Percentiles rank a stretch among this genome's conserved stretches.
Conservation (phyloP, 169 alveolate species). For the Perkinsus olseni region DNA sequence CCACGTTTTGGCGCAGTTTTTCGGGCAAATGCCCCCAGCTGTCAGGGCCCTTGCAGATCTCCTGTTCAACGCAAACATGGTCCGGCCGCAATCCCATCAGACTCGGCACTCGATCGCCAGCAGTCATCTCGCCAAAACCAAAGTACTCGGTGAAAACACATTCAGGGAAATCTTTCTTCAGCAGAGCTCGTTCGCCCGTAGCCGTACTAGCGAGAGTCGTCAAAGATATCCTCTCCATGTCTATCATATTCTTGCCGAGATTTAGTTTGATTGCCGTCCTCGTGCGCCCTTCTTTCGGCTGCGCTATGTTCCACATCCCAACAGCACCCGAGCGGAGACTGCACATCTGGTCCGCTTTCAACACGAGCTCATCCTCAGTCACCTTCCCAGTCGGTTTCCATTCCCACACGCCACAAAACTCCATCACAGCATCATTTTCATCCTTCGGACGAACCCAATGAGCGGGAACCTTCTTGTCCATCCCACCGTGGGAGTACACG, state of each 20-base stretch:
- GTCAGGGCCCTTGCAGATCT: background rate
- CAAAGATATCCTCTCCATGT: conserved; percentile 36
- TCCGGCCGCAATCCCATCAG: background rate
- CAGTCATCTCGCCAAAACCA: conserved; percentile 18
- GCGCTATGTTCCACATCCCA: conserved; percentile 30
- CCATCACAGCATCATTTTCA: conserved; percentile 22
- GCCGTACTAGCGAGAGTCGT: conserved; percentile 27
- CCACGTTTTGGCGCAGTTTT: background rate
- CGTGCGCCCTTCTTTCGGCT: conserved; percentile 22
- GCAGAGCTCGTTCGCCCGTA: conserved; percentile 17
- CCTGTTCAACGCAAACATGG: background rate
- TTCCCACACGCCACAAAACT: conserved; percentile 31
- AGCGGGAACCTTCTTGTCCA: conserved; percentile 27
- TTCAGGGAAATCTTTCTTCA: background rate
- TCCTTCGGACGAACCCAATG: conserved; percentile 35
- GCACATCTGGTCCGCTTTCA: conserved; percentile 30
- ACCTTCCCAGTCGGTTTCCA: conserved; percentile 37
- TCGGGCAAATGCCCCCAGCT: background rate
- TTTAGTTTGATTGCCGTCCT: background rate
- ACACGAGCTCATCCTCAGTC: conserved; percentile 26
- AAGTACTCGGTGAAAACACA: conserved; percentile 19
- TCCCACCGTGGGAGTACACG: conserved; percentile 29
- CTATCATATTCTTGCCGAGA: conserved; percentile 12
- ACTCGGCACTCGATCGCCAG: background rate
- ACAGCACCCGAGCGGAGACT: conserved; percentile 23